Evolutionary conservation across 2,329 filamentous ascomycete genomes (phyloP).

Genomic region (Rhexocercosporidium sp.): DNA sequence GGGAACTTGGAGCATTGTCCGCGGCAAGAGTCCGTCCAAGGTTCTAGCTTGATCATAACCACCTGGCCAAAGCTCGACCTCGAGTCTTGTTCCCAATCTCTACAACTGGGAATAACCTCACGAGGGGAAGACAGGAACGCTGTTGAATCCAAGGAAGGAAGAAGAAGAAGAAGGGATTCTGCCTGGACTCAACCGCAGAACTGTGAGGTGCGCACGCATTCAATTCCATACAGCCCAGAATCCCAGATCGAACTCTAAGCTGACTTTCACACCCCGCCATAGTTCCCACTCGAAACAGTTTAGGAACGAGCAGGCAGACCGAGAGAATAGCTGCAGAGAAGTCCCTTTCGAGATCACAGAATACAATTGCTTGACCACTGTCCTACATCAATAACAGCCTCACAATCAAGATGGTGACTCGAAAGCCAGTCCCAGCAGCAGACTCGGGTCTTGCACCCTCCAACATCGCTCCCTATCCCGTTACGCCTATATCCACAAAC

Average conservation of each 20-base stretch:
- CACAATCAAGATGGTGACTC: slow-evolving; percentile 36
- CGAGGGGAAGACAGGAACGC: background rate
- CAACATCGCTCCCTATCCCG: slow-evolving; percentile 35
- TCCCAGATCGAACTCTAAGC: background rate
- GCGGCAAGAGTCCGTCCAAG: background rate
- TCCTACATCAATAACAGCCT: background rate
- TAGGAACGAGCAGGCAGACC: background rate
- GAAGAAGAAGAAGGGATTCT: background rate
- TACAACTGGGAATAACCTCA: background rate
- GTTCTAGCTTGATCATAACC: background rate
- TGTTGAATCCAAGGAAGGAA: background rate
- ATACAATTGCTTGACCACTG: background rate
- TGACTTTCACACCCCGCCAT: background rate
- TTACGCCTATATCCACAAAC: slow-evolving; percentile 29
- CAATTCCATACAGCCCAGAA: background rate
- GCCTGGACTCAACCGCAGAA: background rate
- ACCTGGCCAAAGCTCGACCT: background rate
- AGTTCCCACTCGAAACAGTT: background rate
- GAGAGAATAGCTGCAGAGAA: background rate
- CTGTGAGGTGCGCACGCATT: background rate
- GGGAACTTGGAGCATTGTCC: background rate
- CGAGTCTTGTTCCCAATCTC: background rate
- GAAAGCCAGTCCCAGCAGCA: slow-evolving; percentile 37
- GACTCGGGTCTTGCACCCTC: slow-evolving; percentile 23
- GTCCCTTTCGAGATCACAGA: too few relatives aligned